A percentile compares a stretch with the other conserved stretches of the same genome.
Conservation (phyloP, 192 early-diverging fungal genomes). For the Podila minutissima region DNA sequence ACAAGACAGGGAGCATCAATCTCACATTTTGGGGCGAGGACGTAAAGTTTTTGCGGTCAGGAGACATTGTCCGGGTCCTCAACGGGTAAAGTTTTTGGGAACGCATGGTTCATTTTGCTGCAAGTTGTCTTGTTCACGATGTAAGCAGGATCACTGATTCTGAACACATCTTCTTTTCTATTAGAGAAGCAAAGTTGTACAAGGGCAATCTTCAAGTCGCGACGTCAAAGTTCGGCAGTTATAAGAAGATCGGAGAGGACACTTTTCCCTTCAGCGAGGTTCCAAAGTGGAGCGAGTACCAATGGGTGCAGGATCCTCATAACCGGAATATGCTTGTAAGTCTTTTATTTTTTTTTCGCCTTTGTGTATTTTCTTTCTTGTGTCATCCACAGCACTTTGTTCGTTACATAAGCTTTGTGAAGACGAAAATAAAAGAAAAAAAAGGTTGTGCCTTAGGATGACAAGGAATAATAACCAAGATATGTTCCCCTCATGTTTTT, state of each 20-base stretch:
- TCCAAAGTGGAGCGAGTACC: constrained; percentile 52
- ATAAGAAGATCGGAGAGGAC: constrained; percentile 68
- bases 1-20: constrained; percentile 65
- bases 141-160: no score
- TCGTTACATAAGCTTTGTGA: not conserved
- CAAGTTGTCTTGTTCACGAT: no score
- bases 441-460: not conserved
- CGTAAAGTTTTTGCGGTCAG: constrained; percentile 58
- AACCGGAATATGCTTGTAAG: constrained; percentile 25
- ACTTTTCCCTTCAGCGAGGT: constrained; percentile 47
- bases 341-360: not conserved
- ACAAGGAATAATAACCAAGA: not conserved
- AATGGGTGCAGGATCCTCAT: constrained; percentile 29
- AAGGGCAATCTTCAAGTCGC: constrained; percentile 65
- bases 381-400: not conserved
- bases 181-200: constrained; percentile 60
- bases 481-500: no score
- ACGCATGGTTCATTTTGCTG: no score
- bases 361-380: not conserved
- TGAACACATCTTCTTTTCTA: no score
- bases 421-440: not conserved
- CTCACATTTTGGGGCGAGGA: constrained; percentile 68
- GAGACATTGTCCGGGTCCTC: constrained; percentile 69
- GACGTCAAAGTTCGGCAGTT: constrained; percentile 59
- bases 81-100: constrained; percentile 39